These are phyloP conservation scores for Terfezia boudieri DNA, from an alignment of 495 filamentous ascomycete species.

Conservation along the genomic window DNA sequence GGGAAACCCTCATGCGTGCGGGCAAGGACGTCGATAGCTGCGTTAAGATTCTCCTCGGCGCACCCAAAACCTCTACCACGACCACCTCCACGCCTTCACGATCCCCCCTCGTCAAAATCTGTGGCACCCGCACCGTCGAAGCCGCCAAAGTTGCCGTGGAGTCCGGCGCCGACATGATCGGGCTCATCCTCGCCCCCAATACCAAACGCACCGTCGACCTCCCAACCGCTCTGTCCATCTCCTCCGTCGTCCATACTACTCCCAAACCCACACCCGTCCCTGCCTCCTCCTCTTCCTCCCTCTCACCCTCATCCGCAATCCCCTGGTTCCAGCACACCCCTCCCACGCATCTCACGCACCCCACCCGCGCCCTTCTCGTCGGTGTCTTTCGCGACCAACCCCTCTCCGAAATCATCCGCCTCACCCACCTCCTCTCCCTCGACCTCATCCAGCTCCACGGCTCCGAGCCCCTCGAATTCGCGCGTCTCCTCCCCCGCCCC, in stretches of 20 bases:
- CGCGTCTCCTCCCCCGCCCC: conserved; percentile 62
- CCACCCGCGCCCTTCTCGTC: conserved; percentile 53
- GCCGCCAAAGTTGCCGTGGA: conserved; percentile 60
- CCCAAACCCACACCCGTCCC: conserved; percentile 4
- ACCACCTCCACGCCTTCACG: conserved; percentile 13
- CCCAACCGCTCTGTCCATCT: conserved; percentile 59
- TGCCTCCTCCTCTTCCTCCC: neutral
- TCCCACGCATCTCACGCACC: conserved; percentile 26
- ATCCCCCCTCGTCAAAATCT: conserved; percentile 61
- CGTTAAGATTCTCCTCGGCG: conserved; percentile 54
- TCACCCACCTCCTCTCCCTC: conserved; percentile 54
- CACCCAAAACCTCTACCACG: conserved; percentile 17
- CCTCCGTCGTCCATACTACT: conserved; percentile 45
- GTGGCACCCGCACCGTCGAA: conserved; percentile 71
- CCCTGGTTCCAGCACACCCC: conserved; percentile 41
- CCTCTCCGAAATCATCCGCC: conserved; percentile 50
- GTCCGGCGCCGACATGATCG: conserved; percentile 76
- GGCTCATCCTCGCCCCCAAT: conserved; percentile 73
- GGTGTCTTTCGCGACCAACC: conserved; percentile 90
- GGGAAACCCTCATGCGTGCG: conserved; percentile 88
- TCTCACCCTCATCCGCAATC: conserved; percentile 18
- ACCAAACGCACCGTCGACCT: conserved; percentile 55
- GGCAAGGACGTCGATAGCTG: conserved; percentile 48
- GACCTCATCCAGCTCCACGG: conserved; percentile 89
- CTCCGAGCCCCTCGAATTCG: conserved; percentile 79